Evolutionary conservation across 805 yeast species (phyloP).

Genomic region (Lipomyces yamanashiensis): DNA sequence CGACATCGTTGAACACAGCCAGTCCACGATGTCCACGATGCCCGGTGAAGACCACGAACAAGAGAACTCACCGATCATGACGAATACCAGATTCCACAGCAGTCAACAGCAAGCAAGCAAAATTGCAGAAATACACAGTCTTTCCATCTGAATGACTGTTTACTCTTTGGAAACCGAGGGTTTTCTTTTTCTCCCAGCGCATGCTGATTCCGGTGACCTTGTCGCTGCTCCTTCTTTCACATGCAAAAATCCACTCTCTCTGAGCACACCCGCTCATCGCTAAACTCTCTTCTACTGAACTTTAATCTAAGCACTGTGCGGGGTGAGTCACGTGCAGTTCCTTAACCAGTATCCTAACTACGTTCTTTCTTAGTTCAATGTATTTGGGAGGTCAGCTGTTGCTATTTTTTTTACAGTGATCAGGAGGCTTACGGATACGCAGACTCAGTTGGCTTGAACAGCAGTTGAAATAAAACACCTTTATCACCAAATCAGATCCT

Average conservation of each 20-base stretch:
- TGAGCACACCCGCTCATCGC: neutral
- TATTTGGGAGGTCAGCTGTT: neutral
- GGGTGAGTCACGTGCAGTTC: slow-evolving; percentile 2
- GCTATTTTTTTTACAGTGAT: too few relatives aligned
- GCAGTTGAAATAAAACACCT: too few relatives aligned
- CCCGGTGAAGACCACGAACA: neutral
- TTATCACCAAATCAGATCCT: too few relatives aligned
- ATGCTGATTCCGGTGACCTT: neutral
- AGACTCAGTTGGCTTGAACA: too few relatives aligned
- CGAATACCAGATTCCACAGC: neutral
- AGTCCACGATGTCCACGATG: too few relatives aligned
- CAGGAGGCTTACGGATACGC: too few relatives aligned
- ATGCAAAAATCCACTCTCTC: neutral
- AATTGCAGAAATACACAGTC: neutral
- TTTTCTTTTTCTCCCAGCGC: too few relatives aligned
- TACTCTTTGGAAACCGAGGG: too few relatives aligned
- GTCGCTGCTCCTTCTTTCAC: slow-evolving; percentile 1
- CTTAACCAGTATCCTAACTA: neutral
- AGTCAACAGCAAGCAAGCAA: neutral
- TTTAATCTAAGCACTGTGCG: neutral
- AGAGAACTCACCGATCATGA: slow-evolving; percentile 6
- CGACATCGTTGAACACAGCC: neutral
- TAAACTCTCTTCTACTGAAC: neutral
- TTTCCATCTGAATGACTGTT: too few relatives aligned
- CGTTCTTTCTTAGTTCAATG: too few relatives aligned